Base-by-base conservation (phyloP, 2,329 filamentous ascomycete genomes). In the Fusarium verrucosum region DNA sequence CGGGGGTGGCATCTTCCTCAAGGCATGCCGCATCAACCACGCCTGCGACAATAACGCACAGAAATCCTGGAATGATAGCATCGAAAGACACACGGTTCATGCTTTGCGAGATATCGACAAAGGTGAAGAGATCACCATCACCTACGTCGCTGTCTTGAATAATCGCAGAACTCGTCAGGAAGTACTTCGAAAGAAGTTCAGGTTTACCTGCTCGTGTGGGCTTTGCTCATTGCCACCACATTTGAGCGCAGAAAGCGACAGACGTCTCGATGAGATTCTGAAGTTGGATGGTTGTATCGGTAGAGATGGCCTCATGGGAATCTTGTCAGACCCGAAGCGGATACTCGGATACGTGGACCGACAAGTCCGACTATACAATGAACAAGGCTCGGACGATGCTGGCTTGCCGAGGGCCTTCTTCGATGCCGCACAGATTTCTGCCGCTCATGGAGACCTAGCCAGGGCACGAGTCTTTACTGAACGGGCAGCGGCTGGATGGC, bases 11-110 rank as follows among this genome's bases (percentile, higher is more conserved):
- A 26, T 74, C 6, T 73, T 72, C 40, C 49, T 64, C 8, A 19
- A 56, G 7, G 58, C 68, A 10, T 67, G 65, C 10, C 69, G 69
- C 1, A 58, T 76, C 45, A 76, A 76, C 13, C 73, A 75, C 37
- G 68, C 70, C 9, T 76, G 73, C 52, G 41, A 37, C 2, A 61
- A 60, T 5, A 75, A 74, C 42, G 66, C 70, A 1, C 67, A 70
- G 37, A 58, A 66, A 16, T 52, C 44, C 4, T 75, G 72, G 70
- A 72, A 68, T n/a, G 50, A 49, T 3, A 38, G 53, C 4, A 52
- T 65, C 10, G 30, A 58, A 6, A 54, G 62, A 14, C 38, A 67
- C 10, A 74, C 66, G 0, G 20, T 75, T 7, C 70, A 75, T 33
- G 66, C 70, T 0, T 37, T 67, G 3, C 36, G 59, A 2, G 63